Evolutionary conservation across 495 filamentous ascomycete genomes (phyloP).

Genomic region (Aspergillus baeticus): DNA sequence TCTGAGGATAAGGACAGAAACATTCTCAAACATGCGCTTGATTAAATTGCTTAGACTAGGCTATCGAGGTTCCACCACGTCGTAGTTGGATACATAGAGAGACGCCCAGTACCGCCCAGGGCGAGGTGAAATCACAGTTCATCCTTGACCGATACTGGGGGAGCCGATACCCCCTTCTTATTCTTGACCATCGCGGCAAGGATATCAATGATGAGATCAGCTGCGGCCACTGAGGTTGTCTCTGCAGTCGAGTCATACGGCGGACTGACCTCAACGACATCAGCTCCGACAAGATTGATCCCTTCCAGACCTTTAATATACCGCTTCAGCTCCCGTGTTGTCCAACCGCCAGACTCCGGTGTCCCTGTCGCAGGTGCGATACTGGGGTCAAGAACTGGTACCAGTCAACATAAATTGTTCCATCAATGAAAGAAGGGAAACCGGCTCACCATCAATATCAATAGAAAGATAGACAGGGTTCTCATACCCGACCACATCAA

Average conservation of each 20-base stretch:
- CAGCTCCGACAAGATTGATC: conserved; percentile 29
- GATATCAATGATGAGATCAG: conserved; percentile 35
- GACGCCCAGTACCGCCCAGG: too few species aligned
- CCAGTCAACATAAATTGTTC: not conserved
- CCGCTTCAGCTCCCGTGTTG: conserved; percentile 28
- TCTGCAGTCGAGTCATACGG: conserved; percentile 49
- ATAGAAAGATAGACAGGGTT: conserved; percentile 27
- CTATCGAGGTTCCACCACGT: too few species aligned
- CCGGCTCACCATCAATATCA: conserved; percentile 27
- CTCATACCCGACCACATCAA: conserved; percentile 15
- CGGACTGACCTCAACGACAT: conserved; percentile 48
- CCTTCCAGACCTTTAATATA: conserved; percentile 18
- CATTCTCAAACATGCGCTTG: too few species aligned
- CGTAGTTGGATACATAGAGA: too few species aligned
- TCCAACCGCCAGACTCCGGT: conserved; percentile 32
- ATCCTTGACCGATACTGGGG: conserved; percentile 9
- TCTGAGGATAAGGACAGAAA: too few species aligned
- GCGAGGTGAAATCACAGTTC: conserved; percentile 21
- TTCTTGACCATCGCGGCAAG: conserved; percentile 23
- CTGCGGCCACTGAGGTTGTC: conserved; percentile 47
- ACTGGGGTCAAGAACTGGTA: conserved; percentile 24
- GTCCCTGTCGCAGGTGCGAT: conserved; percentile 31
- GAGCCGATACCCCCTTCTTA: not conserved
- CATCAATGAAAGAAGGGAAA: not conserved
- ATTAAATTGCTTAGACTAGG: too few species aligned